These are phyloP conservation scores for Arachnomyces sp. DNA, from an alignment of 2,329 filamentous ascomycete genomes.

Conservation along the genomic window DNA sequence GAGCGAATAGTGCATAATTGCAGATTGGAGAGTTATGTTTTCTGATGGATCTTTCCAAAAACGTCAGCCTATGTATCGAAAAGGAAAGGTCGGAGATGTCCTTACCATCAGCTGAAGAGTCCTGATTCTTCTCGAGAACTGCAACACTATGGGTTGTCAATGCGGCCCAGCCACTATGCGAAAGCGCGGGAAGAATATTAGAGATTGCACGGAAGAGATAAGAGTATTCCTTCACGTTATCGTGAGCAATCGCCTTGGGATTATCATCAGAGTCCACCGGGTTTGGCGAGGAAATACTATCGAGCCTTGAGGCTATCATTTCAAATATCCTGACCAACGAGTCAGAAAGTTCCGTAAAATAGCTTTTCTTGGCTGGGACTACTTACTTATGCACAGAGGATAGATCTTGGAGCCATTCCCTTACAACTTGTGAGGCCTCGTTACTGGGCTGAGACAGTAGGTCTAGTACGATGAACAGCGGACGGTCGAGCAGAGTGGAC, in stretches of 20 bases:
- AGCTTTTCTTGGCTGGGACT: conserved; percentile 15
- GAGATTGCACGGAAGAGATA: conserved; percentile 72
- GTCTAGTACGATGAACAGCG: conserved; percentile 75
- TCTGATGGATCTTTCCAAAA: conserved; percentile 16
- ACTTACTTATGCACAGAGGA: conserved; percentile 46
- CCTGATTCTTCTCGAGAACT: conserved; percentile 40
- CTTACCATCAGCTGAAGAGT: conserved; percentile 46
- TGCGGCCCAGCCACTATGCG: conserved; percentile 61
- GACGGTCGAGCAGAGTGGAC: conserved; percentile 65
- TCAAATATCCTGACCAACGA: conserved; percentile 26
- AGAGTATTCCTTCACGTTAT: conserved; percentile 67
- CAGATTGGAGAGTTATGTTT: conserved; percentile 17
- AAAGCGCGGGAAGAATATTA: conserved; percentile 63
- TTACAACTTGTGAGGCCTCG: conserved; percentile 68
- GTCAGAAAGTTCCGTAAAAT: conserved; percentile 4
- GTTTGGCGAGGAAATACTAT: conserved; percentile 22
- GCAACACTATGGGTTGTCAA: conserved; percentile 56
- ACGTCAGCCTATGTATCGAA: conserved; percentile 1
- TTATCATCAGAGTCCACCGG: conserved; percentile 25
- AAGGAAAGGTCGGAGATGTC: neutral
- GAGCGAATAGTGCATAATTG: conserved; percentile 10
- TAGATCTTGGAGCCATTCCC: conserved; percentile 65
- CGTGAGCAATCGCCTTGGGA: conserved; percentile 39
- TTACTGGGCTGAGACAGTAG: conserved; percentile 64
- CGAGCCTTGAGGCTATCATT: conserved; percentile 28